Evolutionary conservation across 371 early-diverging fungal species (phyloP).

Genomic region (Mucor ambiguus): DNA sequence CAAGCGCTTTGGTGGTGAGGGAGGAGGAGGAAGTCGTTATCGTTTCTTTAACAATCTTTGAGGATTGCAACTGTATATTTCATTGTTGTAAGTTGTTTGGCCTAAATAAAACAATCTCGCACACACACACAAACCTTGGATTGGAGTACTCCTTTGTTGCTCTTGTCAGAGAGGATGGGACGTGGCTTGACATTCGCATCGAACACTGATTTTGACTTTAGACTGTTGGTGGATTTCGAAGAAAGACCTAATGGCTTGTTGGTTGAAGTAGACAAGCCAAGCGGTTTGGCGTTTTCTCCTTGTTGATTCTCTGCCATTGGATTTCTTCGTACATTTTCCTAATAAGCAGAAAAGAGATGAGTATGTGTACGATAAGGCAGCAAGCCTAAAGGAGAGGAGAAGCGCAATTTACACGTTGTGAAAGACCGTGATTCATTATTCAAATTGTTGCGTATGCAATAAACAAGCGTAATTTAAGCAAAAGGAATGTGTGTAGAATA

Average conservation of each 20-base stretch:
- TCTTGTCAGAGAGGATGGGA: conserved; percentile 20
- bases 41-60: neutral
- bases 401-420: conserved; percentile 6
- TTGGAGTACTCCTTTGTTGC: conserved; percentile 11
- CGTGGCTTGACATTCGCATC: neutral
- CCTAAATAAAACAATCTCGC: neutral
- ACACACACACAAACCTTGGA: neutral
- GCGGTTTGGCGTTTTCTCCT: conserved; percentile 5
- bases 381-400: neutral
- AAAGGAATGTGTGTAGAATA: neutral
- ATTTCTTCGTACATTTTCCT: conserved; percentile 16
- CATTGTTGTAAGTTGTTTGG: neutral
- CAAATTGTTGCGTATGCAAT: conserved; percentile 1
- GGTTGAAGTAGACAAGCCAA: neutral
- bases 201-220: neutral
- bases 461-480: neutral
- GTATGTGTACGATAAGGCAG: neutral
- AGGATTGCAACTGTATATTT: neutral
- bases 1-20: neutral
- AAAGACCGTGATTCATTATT: conserved; percentile 11
- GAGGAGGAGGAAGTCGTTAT: neutral
- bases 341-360: neutral
- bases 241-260: neutral
- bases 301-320: neutral
- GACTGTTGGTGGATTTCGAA: neutral